These are phyloP conservation scores for Naegleria gruberi DNA, from an alignment of 208 protist genomes.

Conservation along the genomic window DNA sequence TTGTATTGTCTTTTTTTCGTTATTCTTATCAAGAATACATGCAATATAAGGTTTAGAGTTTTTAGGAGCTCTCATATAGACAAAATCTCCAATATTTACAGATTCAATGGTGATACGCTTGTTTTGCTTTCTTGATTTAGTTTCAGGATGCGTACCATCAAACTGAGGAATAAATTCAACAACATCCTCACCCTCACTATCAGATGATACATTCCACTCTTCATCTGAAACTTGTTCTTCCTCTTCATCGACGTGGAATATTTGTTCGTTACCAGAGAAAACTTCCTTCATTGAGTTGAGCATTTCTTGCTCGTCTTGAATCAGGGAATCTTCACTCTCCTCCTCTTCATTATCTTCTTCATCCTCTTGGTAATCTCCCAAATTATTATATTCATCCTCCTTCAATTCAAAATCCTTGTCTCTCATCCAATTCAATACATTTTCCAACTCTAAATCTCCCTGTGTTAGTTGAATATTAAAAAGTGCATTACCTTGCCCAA, in stretches of 20 bases:
- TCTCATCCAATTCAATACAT: conserved; percentile 1
- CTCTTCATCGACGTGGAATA: not conserved
- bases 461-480: not conserved
- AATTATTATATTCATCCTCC: not conserved
- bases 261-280: not conserved
- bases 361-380: not conserved
- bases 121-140: not conserved
- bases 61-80: not conserved
- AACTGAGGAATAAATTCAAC: not conserved
- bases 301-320: not conserved
- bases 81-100: not conserved
- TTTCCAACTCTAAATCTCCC: not conserved
- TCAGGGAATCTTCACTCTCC: not conserved
- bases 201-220: not conserved
- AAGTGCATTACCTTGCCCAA: not conserved
- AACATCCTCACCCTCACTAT: not conserved
- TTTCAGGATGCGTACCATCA: not conserved
- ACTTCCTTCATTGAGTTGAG: not conserved
- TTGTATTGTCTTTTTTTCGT: not conserved
- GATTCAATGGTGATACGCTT: not conserved
- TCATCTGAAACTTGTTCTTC: not conserved
- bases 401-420: not conserved
- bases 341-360: not conserved
- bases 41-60: not conserved
- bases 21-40: not conserved